phyloP scores from a whole-genome alignment of 2,329 filamentous ascomycete genomes.

The Fusarium temperatum region DNA sequence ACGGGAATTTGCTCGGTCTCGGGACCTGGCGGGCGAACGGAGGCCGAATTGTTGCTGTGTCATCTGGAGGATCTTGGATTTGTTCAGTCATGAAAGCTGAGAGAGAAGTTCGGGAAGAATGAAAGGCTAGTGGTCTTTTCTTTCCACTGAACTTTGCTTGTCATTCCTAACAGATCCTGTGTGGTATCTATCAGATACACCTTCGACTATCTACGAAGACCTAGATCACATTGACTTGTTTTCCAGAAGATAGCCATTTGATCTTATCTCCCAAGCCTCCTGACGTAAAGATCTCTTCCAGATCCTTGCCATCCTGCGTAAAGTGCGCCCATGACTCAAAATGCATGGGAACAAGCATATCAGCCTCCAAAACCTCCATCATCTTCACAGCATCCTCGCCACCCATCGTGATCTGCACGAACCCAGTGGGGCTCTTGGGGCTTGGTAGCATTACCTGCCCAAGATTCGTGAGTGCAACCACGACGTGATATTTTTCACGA shows the following conservation, averaged over 20 bases:
- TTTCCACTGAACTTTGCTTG: not conserved
- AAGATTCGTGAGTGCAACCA: not conserved
- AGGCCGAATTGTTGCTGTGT: constrained; percentile 46
- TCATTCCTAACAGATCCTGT: accelerated
- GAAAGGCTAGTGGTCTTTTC: not conserved
- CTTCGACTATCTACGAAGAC: not conserved
- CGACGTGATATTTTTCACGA: not conserved
- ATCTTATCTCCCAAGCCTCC: not conserved
- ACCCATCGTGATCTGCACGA: not conserved
- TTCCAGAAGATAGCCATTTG: not conserved
- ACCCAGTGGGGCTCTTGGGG: not conserved
- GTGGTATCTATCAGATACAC: not conserved
- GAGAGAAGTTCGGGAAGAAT: not conserved
- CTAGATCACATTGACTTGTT: not conserved
- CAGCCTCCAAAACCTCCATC: not conserved
- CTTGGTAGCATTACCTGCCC: not conserved
- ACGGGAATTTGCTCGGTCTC: constrained; percentile 44
- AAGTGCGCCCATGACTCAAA: not conserved
- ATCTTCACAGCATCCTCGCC: not conserved
- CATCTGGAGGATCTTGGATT: constrained; percentile 47
- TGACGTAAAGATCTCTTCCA: accelerated
- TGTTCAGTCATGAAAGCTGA: constrained; percentile 40
- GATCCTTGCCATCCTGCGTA: not conserved
- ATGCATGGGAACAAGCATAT: not conserved
- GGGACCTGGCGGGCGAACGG: constrained; percentile 46